Evolutionary conservation across 2,329 filamentous ascomycete genomes (phyloP).

Genomic region (Botryotinia calthae): DNA sequence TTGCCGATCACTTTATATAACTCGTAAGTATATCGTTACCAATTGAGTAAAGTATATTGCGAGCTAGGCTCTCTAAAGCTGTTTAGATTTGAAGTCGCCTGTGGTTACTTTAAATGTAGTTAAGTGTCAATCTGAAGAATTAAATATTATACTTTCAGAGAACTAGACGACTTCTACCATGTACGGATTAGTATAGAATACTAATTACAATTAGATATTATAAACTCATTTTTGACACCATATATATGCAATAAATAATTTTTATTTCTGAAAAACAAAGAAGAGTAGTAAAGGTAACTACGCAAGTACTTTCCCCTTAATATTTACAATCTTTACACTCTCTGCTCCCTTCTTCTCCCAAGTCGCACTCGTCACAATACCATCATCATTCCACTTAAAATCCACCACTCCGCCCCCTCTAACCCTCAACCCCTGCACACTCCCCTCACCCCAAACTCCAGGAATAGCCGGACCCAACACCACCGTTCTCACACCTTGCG

Average conservation of each 20-base stretch:
- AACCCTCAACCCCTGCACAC: conserved; percentile 45
- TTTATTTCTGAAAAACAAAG: neutral
- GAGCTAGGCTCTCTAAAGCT: neutral
- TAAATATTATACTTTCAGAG: too few relatives aligned
- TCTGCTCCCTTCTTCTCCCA: neutral
- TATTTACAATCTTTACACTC: neutral
- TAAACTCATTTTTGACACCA: too few relatives aligned
- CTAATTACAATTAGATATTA: too few relatives aligned
- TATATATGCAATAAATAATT: neutral
- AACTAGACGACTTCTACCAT: neutral
- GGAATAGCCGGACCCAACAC: conserved; percentile 50
- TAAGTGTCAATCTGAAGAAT: neutral
- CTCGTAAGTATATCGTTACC: too few relatives aligned
- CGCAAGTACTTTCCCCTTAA: neutral
- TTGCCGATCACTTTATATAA: too few relatives aligned
- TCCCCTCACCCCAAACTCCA: conserved; percentile 44
- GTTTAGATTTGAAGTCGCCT: fast-evolving
- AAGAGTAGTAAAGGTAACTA: neutral
- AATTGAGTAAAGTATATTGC: too few relatives aligned
- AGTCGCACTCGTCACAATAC: neutral
- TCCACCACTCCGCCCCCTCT: conserved; percentile 46
- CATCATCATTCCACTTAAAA: conserved; percentile 44
- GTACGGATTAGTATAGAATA: too few relatives aligned
- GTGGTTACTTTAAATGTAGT: neutral
- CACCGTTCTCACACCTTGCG: conserved; percentile 34